Conservation (phyloP, 306 rosid genomes). For the Senna siamea region DNA sequence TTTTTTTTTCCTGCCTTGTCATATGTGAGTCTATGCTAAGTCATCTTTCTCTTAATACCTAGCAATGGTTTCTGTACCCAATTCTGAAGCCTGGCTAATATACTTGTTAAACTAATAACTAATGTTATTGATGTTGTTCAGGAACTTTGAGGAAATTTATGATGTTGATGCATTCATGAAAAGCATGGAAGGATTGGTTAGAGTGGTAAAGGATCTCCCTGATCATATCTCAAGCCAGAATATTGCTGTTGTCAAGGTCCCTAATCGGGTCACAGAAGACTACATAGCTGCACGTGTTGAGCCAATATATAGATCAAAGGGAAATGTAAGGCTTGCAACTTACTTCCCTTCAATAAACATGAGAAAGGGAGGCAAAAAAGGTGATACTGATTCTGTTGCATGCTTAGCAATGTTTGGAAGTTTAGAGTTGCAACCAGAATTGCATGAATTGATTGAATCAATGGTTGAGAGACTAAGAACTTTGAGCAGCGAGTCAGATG, state of each 20-base stretch:
- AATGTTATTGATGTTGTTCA: slow-evolving; percentile 39
- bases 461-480: slow-evolving; percentile 74
- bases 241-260: slow-evolving; percentile 75
- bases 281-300: slow-evolving; percentile 67
- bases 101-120: not conserved
- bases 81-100: not conserved
- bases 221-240: slow-evolving; percentile 58
- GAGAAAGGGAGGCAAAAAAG: slow-evolving; percentile 60
- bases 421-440: slow-evolving; percentile 70
- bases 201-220: slow-evolving; percentile 67
- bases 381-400: slow-evolving; percentile 61
- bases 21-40: not conserved
- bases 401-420: slow-evolving; percentile 92
- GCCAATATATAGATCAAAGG: slow-evolving; percentile 60
- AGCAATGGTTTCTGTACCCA: not conserved
- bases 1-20: not conserved
- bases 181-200: slow-evolving; percentile 75
- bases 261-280: slow-evolving; percentile 77
- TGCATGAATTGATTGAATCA: slow-evolving; percentile 69
- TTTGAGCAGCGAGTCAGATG: slow-evolving; percentile 69
- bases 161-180: slow-evolving; percentile 65
- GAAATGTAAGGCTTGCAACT: slow-evolving; percentile 75
- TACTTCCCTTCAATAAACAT: slow-evolving; percentile 79
- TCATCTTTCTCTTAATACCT: slow-evolving; percentile 15
- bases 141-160: slow-evolving; percentile 80